These are phyloP conservation scores for Apiospora saccharicola DNA, from an alignment of 2,329 filamentous ascomycete genomes.

Conservation along the genomic window DNA sequence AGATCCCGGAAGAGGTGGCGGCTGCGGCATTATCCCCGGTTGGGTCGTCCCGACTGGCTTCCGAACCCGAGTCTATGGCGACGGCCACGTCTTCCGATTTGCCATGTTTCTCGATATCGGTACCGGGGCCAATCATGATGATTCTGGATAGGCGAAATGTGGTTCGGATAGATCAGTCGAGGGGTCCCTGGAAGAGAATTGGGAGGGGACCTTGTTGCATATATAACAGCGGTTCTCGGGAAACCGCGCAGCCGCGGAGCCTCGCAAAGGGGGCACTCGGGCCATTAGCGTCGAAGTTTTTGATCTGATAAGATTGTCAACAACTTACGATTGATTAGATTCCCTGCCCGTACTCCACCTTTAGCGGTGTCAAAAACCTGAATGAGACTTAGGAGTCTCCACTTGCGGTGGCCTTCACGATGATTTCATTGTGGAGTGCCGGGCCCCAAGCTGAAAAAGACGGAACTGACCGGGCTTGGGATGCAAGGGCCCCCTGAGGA, in stretches of 20 bases:
- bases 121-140: not conserved
- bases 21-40: not conserved
- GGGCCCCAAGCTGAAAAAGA: not conserved
- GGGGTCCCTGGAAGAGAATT: not conserved
- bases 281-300: not conserved
- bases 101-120: not conserved
- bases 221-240: not conserved
- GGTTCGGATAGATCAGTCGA: not conserved
- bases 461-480: not conserved
- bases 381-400: not conserved
- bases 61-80: not conserved
- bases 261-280: not conserved
- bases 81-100: not conserved
- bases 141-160: not conserved
- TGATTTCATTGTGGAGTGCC: not conserved
- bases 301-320: slow-evolving; percentile 17
- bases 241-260: not conserved
- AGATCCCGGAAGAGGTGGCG: not conserved
- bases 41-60: not conserved
- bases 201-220: not conserved
- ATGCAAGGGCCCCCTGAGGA: not conserved
- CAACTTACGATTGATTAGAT: slow-evolving; percentile 17
- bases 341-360: not conserved
- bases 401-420: slow-evolving; percentile 1
- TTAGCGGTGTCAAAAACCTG: not conserved